Base-by-base conservation (phyloP, 2,329 filamentous ascomycete species). In the Ophiocordyceps camponoti-leonardi region DNA sequence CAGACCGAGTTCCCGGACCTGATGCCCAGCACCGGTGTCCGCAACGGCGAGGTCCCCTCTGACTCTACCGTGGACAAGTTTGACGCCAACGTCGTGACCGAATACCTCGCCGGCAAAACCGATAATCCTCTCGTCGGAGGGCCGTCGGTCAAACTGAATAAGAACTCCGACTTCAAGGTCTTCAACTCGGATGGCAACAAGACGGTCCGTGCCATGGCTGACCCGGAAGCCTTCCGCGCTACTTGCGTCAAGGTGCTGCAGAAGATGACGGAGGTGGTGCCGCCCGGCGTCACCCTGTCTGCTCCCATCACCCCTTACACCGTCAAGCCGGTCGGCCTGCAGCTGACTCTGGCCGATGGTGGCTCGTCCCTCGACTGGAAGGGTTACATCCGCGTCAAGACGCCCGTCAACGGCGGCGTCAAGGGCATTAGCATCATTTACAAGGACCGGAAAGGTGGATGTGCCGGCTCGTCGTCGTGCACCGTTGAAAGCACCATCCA, bases 221-320 rank as follows among this genome's bases (percentile, higher is more conserved):
- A 69, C 45, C 53, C 65, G 0, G 52, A 59, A 1, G 59, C 57
- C 12, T 79, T 76, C 59, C 59, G 60, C 37, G 62, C 52, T 19
- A 59, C 63, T 18, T 81, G 76, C 56, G 60, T 64, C 50, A 61
- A 56, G 4, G 65, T 79, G 18, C 58, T 79, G 37, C 71, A 75
- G 54, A 72, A 70, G 54, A 72, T 80, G 75, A 75, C 79, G 48
- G 72, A 81, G n/a, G 64, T 69, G 4, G 74, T 79, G 0, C 75
- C 75, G 2, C 54, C 58, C 3, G 63, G 62, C 3, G 70, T 76
- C 4, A 61, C 59, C 1, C 65, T 80, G 4, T 68, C 69, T 0
- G 68, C 69, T 43, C 64, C 70, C 2, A 68, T 79, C 46, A 57
- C 59, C 11, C 72, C 75, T 0, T 80, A 79, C 56, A 66, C 66